phyloP scores from a whole-genome alignment of 305 asterid genomes.

The Solanum chacoense region DNA sequence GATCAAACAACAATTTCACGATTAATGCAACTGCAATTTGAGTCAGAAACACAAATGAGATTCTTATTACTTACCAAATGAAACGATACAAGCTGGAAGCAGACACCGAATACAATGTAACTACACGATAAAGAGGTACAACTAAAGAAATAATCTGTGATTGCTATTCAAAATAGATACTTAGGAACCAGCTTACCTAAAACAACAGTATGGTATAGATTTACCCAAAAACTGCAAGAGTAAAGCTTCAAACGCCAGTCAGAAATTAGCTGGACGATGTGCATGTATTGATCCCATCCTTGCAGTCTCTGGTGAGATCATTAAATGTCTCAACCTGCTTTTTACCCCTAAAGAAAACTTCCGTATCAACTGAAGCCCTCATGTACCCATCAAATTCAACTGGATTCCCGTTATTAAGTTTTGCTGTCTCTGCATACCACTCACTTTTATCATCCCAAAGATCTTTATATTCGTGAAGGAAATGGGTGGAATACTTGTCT shows the following conservation, averaged over 20 bases:
- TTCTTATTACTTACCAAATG: neutral
- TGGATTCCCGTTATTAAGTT: slow-evolving; percentile 47
- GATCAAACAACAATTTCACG: neutral
- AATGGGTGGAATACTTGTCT: slow-evolving; percentile 55
- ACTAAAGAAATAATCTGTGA: slow-evolving; percentile 9
- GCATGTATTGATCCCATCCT: slow-evolving; percentile 74
- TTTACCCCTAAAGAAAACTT: slow-evolving; percentile 65
- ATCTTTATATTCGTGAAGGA: slow-evolving; percentile 60
- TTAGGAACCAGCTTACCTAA: slow-evolving; percentile 1
- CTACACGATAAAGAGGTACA: slow-evolving; percentile 6
- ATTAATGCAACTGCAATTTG: neutral
- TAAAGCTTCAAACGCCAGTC: neutral
- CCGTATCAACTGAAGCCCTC: slow-evolving; percentile 62
- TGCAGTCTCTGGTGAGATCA: slow-evolving; percentile 75
- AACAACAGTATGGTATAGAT: neutral
- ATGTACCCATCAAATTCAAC: slow-evolving; percentile 81
- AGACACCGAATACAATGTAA: neutral
- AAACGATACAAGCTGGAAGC: neutral
- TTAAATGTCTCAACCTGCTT: slow-evolving; percentile 77
- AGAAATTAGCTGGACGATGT: slow-evolving; percentile 18
- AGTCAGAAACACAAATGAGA: neutral
- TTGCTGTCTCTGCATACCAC: slow-evolving; percentile 54
- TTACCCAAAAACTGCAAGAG: neutral
- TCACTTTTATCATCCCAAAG: slow-evolving; percentile 61
- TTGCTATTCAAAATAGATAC: neutral